Percentiles rank a stretch among this genome's conserved stretches.
These are phyloP conservation scores for Microbotryum lychnidis-dioicae DNA, from an alignment of 1,284 basidiomycete species.

Conservation along the genomic window DNA sequence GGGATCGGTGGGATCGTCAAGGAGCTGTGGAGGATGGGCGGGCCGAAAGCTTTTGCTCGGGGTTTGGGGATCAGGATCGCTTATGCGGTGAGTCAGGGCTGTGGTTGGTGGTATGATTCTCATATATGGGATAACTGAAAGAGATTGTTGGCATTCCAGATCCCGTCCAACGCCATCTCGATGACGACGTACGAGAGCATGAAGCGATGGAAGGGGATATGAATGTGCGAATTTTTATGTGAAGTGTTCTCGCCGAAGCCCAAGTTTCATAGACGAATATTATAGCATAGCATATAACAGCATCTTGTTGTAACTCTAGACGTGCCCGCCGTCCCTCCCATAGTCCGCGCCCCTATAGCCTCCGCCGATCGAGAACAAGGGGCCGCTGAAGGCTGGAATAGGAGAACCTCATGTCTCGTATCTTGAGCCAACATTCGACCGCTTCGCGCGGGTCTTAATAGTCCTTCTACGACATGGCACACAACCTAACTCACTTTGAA, in stretches of 20 bases:
- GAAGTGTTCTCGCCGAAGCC: too few relatives aligned
- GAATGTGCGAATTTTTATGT: background rate
- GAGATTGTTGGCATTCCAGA: conserved; percentile 2
- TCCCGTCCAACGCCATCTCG: conserved; percentile 31
- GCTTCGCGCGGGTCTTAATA: too few relatives aligned
- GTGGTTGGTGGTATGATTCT: background rate
- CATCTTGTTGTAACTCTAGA: background rate
- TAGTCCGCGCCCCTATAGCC: too few relatives aligned
- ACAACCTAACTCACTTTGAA: too few relatives aligned
- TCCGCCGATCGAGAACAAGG: too few relatives aligned
- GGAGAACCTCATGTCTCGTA: too few relatives aligned
- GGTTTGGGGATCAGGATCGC: conserved; percentile 29
- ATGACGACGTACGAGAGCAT: conserved; percentile 32
- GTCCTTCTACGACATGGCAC: too few relatives aligned
- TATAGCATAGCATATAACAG: background rate
- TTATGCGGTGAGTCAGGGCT: conserved; percentile 25
- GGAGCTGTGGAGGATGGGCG: conserved; percentile 25
- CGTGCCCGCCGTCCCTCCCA: background rate
- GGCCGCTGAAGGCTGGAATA: too few relatives aligned
- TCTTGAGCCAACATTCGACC: too few relatives aligned
- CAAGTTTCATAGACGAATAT: background rate
- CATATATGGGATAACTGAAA: too few relatives aligned
- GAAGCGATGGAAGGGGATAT: conserved; percentile 27
- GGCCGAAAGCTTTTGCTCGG: conserved; percentile 24
- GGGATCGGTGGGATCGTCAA: conserved; percentile 26